phyloP scores from a whole-genome alignment of 192 early-diverging fungal genomes.

The Powellomyces hirtus region DNA sequence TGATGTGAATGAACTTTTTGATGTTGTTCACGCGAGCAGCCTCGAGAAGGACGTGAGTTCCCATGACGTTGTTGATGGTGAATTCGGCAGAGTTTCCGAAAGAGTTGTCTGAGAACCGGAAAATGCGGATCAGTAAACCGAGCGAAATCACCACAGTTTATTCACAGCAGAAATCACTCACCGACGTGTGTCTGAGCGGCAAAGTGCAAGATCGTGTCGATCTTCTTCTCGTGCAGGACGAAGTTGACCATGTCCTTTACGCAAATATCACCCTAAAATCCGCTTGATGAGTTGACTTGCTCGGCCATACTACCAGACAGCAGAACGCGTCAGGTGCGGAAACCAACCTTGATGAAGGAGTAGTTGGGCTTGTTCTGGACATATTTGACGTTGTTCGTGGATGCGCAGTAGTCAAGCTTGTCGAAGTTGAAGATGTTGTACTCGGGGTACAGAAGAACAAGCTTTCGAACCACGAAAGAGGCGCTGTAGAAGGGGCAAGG shows the following conservation, averaged over 20 bases:
- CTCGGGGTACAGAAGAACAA: conserved; percentile 65
- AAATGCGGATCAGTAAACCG: background rate
- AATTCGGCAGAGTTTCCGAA: conserved; percentile 81
- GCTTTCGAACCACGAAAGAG: conserved; percentile 59
- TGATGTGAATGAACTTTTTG: conserved; percentile 71
- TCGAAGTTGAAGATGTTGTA: conserved; percentile 68
- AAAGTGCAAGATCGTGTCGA: conserved; percentile 74
- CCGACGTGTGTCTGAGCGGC: conserved; percentile 81
- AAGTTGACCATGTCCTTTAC: conserved; percentile 61
- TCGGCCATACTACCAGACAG: conserved; percentile 31
- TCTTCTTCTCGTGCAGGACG: conserved; percentile 62
- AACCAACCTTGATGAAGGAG: conserved; percentile 66
- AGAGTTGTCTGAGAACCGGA: conserved; percentile 58
- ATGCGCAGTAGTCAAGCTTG: conserved; percentile 79
- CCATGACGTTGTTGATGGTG: conserved; percentile 75
- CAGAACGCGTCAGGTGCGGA: background rate
- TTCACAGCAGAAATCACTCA: conserved; percentile 1
- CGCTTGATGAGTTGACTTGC: too few relatives aligned
- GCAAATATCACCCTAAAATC: conserved; percentile 60
- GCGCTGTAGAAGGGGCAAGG: conserved; percentile 45
- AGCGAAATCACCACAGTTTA: background rate
- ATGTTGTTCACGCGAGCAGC: conserved; percentile 54
- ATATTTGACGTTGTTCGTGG: conserved; percentile 52
- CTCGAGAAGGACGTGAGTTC: conserved; percentile 79
- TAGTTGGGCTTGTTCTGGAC: conserved; percentile 53